Evolutionary conservation across 139 green algal species (phyloP).

Genomic region (Chlorella sorokiniana): DNA sequence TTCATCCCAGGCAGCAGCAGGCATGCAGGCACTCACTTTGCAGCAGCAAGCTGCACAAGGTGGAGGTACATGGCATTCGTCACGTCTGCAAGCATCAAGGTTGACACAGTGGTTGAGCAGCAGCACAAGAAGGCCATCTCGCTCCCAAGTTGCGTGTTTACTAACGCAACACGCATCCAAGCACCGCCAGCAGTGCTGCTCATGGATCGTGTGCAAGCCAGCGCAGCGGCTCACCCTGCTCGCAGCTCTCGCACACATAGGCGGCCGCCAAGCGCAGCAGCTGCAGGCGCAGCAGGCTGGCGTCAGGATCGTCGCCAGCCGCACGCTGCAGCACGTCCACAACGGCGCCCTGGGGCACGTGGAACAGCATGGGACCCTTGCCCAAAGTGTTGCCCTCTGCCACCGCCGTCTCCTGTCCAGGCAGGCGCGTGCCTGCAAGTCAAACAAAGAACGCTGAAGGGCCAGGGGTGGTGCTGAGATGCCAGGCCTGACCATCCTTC

Average conservation of each 20-base stretch:
- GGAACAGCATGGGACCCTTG: slow-evolving; percentile 79
- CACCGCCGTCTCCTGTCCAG: slow-evolving; percentile 40
- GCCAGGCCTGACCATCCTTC: background rate
- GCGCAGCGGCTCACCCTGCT: background rate
- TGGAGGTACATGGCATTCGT: slow-evolving; percentile 32
- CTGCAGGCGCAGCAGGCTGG: slow-evolving; percentile 62
- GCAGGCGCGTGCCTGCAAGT: slow-evolving; percentile 34
- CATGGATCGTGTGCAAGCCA: background rate
- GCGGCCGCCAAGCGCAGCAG: slow-evolving; percentile 68
- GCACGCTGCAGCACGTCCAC: slow-evolving; percentile 38
- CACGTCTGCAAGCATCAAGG: slow-evolving; percentile 27
- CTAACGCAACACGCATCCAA: background rate
- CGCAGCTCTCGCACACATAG: slow-evolving; percentile 58
- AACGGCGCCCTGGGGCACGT: slow-evolving; percentile 41
- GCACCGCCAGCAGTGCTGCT: too few species aligned
- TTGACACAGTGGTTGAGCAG: background rate
- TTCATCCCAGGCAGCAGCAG: background rate
- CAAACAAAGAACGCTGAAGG: background rate
- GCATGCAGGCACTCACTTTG: background rate
- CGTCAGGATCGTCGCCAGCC: slow-evolving; percentile 35
- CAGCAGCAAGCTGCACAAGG: slow-evolving; percentile 30
- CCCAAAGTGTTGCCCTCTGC: slow-evolving; percentile 79
- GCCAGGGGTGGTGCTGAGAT: too few species aligned
- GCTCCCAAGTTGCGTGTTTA: background rate
- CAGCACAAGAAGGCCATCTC: too few species aligned